Evolutionary conservation across 2,329 filamentous ascomycete genomes (phyloP), one percentile per base, ranked within the genome.

Genomic region (Talaromyces sp.): DNA sequence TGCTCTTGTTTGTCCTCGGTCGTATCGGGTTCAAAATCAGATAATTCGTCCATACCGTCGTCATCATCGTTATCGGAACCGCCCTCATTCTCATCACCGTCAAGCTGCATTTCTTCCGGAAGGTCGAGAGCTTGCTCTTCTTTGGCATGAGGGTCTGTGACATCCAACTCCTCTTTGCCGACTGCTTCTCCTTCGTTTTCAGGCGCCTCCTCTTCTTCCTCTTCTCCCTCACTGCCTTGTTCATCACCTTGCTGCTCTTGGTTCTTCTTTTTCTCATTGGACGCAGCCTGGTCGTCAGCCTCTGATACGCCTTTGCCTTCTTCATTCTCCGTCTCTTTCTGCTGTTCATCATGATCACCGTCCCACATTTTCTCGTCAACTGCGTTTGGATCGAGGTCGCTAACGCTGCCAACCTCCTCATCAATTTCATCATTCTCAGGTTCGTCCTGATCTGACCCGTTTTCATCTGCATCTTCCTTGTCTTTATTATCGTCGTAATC

Each of bases 301-400:
- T 82, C 77, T 13, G 79, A 74, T 11, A 73, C 69, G 52, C 83
- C 78, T 76, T 82, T 75, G 67, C 80, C 65, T 77, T 84, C 66
- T 76, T 97, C 89, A 66, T 95, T 95, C 54, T 93, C 89, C 1
- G 89, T 87, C 54, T 93, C 86, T 61, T 80, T 80, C 60, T 80
- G 76, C 51, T 93, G 84, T 54, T 88, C 82, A 50, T 91, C 88
- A 41, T 78, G 78, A 52, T 88, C 87, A 43, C 92, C 93, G 75
- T 99, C 93, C 95, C 95, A 99, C 84, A 98, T 92, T 81, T 98
- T 99, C 78, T 99, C 96, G 71, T 99, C 96, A 1, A 98, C 89
- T 21, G 93, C 90, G 17, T 87, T 89, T 13, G 91, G 89, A 67
- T 96, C 93, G 49, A 96, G 81, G 68, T 96, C 91, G 76, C 97